phyloP scores from a whole-genome alignment of 768 basidiomycete species.

The Thelephora ganbajun region DNA sequence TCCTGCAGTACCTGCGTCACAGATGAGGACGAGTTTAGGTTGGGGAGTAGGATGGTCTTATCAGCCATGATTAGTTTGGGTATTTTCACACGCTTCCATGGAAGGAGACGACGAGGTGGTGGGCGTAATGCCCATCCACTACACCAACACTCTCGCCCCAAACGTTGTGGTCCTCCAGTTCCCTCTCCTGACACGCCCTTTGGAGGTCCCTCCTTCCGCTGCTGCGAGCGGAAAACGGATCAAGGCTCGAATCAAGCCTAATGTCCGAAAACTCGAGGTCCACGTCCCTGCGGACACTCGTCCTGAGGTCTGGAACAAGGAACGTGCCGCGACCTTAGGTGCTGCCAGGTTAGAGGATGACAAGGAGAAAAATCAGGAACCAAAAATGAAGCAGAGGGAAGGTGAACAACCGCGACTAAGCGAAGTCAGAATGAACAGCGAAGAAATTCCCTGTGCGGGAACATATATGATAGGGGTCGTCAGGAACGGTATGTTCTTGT shows the following conservation, averaged over 20 bases:
- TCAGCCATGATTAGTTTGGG: neutral
- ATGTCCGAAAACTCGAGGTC: slow-evolving; percentile 50
- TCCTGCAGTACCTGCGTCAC: neutral
- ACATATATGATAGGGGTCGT: slow-evolving; percentile 68
- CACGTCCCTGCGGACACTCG: slow-evolving; percentile 76
- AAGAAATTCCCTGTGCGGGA: slow-evolving; percentile 51
- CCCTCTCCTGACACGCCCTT: slow-evolving; percentile 58
- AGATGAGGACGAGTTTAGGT: neutral
- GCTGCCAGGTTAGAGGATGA: slow-evolving; percentile 59
- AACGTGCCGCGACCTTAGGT: slow-evolving; percentile 53
- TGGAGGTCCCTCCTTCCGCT: slow-evolving; percentile 70
- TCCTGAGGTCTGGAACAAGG: slow-evolving; percentile 69
- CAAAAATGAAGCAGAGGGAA: slow-evolving; percentile 26
- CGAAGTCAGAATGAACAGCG: slow-evolving; percentile 62
- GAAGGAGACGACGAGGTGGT: slow-evolving; percentile 45
- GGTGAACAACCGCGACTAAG: slow-evolving; percentile 49
- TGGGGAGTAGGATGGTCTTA: neutral
- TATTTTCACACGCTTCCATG: slow-evolving; percentile 4
- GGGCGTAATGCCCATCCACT: slow-evolving; percentile 56
- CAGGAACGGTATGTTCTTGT: slow-evolving; percentile 40
- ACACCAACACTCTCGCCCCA: slow-evolving; percentile 44
- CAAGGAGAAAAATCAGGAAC: slow-evolving; percentile 60
- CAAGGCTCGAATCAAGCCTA: slow-evolving; percentile 55
- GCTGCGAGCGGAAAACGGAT: slow-evolving; percentile 61
- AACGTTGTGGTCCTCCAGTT: slow-evolving; percentile 73